Base-by-base conservation (phyloP, 345 rosid species). In the Linum tenue region DNA sequence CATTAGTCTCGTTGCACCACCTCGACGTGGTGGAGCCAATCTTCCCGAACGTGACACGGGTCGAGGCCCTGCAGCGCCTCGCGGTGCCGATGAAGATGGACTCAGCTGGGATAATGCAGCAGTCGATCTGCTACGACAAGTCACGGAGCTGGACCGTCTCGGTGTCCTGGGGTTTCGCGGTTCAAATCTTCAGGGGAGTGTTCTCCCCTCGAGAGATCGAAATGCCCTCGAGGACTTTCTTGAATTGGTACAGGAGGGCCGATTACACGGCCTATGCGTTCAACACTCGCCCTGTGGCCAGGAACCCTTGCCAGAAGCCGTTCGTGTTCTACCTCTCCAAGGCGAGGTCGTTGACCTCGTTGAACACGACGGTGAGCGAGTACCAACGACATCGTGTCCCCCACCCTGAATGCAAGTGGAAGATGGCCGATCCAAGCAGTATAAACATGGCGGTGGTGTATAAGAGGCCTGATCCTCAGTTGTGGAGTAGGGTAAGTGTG, bases 211-310 rank as follows among this genome's bases (percentile, higher is more conserved):
- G 99, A 0, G 99, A 94, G 78, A 85, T 94, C 41, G 99, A 94
- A 74, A 90, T 88, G 99, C 97, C 99, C 12, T 78, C 97, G 0
- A 80, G 99, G 68, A 94, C 99, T 2, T 94, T 94, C 78, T 80
- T 90, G 75, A 94, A 94, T 69, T 94, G 99, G 99, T 88, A 94
- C 77, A 84, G 78, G 76, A 79, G 76, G 80, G 92, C 96, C 2
- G 97, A 88, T 73, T 94, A 90, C 81, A 94, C 88, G 0, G 97
- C 91, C 4, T 94, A 94, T 1, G 91, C 99, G n/a, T 90, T 94
- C 86, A 94, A 94, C 77, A 94, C 99, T 4, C 85, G 99, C 5
- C 95, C 99, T 0, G 92, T 94, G 51, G 81, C 86, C 71, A 80
- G 99, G 65, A 85, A 86, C 73, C 86, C 79, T 16, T 94, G 99